phyloP scores from a whole-genome alignment of 495 filamentous ascomycete species.

The Cryomyces minteri region DNA sequence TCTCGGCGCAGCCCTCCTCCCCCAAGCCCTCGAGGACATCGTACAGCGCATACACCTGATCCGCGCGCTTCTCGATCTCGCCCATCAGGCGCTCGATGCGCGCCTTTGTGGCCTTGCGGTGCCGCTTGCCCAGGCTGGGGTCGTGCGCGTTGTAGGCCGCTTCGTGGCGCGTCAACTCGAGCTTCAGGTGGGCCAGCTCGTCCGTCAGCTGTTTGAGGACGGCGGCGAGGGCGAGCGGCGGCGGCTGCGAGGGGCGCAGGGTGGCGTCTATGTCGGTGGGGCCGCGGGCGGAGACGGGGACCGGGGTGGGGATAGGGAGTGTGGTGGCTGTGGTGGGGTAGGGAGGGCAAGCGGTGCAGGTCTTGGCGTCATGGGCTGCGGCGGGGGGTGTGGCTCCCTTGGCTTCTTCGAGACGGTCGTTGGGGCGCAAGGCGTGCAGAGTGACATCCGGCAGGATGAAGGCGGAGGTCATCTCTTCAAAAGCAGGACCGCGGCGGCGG shows the following conservation, averaged over 20 bases:
- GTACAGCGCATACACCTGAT: conserved; percentile 75
- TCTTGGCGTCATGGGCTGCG: conserved; percentile 39
- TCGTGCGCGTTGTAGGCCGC: conserved; percentile 48
- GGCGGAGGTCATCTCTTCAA: conserved; percentile 63
- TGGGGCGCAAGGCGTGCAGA: conserved; percentile 4
- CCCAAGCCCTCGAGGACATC: conserved; percentile 73
- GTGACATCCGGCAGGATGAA: conserved; percentile 59
- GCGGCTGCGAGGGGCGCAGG: conserved; percentile 55
- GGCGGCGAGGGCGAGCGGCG: conserved; percentile 55
- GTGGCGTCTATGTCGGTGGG: conserved; percentile 53
- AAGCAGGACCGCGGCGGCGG: conserved; percentile 12
- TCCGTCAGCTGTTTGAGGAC: conserved; percentile 68
- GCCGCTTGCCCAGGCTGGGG: conserved; percentile 44
- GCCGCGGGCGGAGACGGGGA: conserved; percentile 54
- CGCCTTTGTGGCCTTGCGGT: conserved; percentile 42
- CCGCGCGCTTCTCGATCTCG: conserved; percentile 59
- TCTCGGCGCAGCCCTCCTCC: conserved; percentile 7
- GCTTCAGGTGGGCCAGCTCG: conserved; percentile 65
- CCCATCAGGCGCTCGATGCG: conserved; percentile 46
- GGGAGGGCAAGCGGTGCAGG: conserved; percentile 53
- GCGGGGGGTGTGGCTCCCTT: conserved; percentile 16
- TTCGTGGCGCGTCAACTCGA: conserved; percentile 39
- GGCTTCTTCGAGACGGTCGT: conserved; percentile 13
- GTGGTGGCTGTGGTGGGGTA: conserved; percentile 17
- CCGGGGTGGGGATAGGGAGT: conserved; percentile 37